These are phyloP conservation scores for Halophytophthora batemanensis DNA, from an alignment of 352 stramenopile genomes.

Conservation along the genomic window DNA sequence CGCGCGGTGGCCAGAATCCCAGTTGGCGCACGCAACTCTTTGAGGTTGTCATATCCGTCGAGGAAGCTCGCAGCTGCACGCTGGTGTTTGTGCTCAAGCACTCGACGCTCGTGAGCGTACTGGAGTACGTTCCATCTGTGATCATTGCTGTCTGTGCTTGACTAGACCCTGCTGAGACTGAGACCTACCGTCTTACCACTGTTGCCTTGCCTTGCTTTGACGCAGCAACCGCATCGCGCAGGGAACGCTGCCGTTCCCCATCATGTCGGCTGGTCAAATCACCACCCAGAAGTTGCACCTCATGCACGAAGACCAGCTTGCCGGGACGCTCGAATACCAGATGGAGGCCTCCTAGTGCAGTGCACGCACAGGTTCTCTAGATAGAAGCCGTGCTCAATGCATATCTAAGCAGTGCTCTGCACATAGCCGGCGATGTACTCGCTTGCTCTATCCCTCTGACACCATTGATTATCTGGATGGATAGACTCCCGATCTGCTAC, in stretches of 20 bases:
- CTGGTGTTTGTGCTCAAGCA: constrained; percentile 28
- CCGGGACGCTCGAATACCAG: constrained; percentile 20
- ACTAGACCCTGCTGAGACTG: no score
- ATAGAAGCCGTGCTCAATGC: no score
- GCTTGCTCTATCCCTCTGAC: no score
- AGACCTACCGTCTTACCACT: background rate
- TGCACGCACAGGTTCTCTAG: no score
- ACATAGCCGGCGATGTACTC: no score
- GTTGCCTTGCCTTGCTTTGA: constrained; percentile 1
- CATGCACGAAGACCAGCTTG: constrained; percentile 20
- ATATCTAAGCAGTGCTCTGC: no score
- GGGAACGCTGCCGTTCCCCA: constrained; percentile 24
- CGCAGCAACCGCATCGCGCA: constrained; percentile 21
- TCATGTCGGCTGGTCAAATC: constrained; percentile 13
- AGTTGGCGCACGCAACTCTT: constrained; percentile 25
- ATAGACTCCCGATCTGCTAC: no score
- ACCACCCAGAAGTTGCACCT: constrained; percentile 23
- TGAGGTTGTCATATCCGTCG: constrained; percentile 17
- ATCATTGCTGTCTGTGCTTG: no score
- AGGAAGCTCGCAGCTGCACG: constrained; percentile 19
- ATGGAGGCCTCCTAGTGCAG: constrained; percentile 18
- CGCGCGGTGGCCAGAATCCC: constrained; percentile 18
- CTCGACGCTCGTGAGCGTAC: constrained; percentile 12
- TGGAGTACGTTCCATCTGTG: constrained; percentile 17
- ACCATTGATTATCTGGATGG: no score